phyloP scores from a whole-genome alignment of 2,329 filamentous ascomycete genomes.

The Aureobasidium mangrovei region DNA sequence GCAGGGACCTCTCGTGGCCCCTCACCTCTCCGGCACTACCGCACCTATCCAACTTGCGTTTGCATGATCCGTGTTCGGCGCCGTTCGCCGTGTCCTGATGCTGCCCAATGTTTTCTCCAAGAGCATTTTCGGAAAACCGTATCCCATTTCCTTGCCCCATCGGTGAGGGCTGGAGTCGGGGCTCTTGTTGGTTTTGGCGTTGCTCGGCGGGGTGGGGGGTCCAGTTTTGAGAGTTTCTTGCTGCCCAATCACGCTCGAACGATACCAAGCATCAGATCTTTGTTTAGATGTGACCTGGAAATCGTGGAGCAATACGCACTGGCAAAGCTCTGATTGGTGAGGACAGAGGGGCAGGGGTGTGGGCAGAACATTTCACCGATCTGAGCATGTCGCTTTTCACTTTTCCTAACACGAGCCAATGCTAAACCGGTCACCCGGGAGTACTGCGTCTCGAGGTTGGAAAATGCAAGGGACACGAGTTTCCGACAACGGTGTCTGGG shows the following conservation, averaged over 20 bases:
- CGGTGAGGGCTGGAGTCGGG: background rate
- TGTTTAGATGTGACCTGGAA: constrained; percentile 1
- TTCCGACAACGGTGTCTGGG: background rate
- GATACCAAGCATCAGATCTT: constrained; percentile 4
- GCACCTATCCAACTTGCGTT: background rate
- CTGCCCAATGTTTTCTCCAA: background rate
- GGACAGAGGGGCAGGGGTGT: background rate
- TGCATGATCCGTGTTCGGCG: background rate
- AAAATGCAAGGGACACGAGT: background rate
- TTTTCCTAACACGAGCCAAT: no score
- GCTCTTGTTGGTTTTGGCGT: background rate
- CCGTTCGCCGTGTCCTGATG: background rate
- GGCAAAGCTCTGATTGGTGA: no score
- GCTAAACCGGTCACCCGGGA: no score
- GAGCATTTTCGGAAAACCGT: background rate
- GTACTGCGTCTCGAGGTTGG: no score
- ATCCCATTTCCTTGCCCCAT: no score
- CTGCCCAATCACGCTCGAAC: constrained; percentile 6
- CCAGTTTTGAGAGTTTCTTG: background rate
- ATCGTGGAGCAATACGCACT: background rate
- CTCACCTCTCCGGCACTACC: constrained; percentile 1
- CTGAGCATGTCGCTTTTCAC: no score
- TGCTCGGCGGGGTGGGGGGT: background rate
- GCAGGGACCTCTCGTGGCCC: background rate
- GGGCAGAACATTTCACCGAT: background rate